A percentile compares a stretch with the other conserved stretches of the same genome.
phyloP scores from a whole-genome alignment of 2,329 filamentous ascomycete species.

The Teratosphaeria zuluensis region DNA sequence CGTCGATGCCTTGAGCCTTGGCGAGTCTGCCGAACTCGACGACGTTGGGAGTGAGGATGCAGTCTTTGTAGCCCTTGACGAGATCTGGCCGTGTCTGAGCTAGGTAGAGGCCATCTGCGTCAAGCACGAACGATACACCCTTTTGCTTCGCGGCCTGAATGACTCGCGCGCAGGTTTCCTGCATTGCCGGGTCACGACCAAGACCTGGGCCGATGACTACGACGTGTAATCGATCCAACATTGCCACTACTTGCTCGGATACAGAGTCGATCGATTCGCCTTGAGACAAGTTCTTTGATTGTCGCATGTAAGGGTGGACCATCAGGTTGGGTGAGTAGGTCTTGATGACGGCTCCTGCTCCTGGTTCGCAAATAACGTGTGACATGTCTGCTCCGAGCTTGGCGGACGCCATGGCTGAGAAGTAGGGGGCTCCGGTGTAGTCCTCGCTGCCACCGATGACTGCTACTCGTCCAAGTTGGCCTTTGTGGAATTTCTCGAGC shows the following conservation, averaged over 20 bases:
- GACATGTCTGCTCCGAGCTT: conserved; percentile 85
- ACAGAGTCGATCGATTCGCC: conserved; percentile 53
- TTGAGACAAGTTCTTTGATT: conserved; percentile 50
- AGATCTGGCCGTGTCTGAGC: conserved; percentile 67
- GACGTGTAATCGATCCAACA: conserved; percentile 81
- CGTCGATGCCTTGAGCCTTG: conserved; percentile 61
- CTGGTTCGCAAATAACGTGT: conserved; percentile 91
- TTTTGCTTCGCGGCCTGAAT: conserved; percentile 66
- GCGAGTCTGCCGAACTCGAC: conserved; percentile 83
- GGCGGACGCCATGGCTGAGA: conserved; percentile 94
- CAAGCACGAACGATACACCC: conserved; percentile 72
- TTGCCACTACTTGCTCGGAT: conserved; percentile 59
- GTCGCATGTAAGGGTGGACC: conserved; percentile 93
- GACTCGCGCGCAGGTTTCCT: conserved; percentile 70
- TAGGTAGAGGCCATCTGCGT: conserved; percentile 78
- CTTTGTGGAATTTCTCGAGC: conserved; percentile 94
- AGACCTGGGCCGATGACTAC: conserved; percentile 88
- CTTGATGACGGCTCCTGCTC: conserved; percentile 79
- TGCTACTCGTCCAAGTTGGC: conserved; percentile 85
- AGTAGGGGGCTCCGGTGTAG: conserved; percentile 95
- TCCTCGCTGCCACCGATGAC: conserved; percentile 94
- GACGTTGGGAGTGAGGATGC: conserved; percentile 88
- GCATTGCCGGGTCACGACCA: conserved; percentile 82
- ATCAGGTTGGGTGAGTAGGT: conserved; percentile 96
- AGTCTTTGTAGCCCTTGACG: conserved; percentile 69